These are phyloP conservation scores for Quercus lobata DNA, from an alignment of 331 rosid species.

Conservation along the genomic window DNA sequence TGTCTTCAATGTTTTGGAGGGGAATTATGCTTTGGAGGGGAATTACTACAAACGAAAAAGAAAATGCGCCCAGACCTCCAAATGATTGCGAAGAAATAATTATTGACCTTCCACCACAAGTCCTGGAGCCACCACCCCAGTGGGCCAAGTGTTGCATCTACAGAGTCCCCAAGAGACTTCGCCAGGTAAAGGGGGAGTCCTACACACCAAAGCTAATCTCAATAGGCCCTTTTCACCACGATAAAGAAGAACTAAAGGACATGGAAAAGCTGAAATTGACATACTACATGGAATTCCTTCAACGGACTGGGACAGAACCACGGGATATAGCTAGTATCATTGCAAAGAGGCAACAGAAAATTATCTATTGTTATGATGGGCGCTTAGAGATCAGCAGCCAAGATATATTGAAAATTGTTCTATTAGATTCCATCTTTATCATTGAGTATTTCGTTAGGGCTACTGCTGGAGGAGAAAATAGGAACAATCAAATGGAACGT, in stretches of 20 bases:
- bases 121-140: too few relatives aligned
- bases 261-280: slow-evolving; percentile 25
- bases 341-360: accelerated
- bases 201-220: slow-evolving; percentile 33
- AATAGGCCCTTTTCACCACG: slow-evolving; percentile 33
- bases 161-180: slow-evolving; percentile 23
- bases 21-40: too few relatives aligned
- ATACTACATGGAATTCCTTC: slow-evolving; percentile 20
- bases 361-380: accelerated
- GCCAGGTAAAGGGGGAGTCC: slow-evolving; percentile 1
- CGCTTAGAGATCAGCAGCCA: accelerated
- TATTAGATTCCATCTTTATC: too few relatives aligned
- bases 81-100: background rate
- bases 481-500: too few relatives aligned
- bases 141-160: background rate
- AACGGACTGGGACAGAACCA: background rate
- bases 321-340: accelerated
- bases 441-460: accelerated
- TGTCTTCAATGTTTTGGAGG: too few relatives aligned
- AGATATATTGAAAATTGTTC: accelerated
- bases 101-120: background rate
- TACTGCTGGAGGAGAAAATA: too few relatives aligned
- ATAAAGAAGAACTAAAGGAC: background rate
- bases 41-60: too few relatives aligned
- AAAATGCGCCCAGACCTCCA: too few relatives aligned